phyloP scores from a whole-genome alignment of 225 moss, liverwort and hornwort species.

The Rhytidiadelphus loreus region DNA sequence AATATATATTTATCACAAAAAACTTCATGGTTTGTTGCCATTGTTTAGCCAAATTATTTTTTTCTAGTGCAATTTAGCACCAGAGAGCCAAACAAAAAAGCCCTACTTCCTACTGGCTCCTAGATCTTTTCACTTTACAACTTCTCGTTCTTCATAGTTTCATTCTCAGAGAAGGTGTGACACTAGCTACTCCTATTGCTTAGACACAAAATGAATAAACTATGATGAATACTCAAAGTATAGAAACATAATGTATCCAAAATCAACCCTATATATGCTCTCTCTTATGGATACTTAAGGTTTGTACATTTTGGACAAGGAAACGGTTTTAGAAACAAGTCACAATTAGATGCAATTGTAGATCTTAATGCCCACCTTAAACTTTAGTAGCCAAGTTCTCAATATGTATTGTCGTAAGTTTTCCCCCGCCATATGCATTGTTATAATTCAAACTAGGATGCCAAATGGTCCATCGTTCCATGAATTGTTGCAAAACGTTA shows the following conservation, averaged over 20 bases:
- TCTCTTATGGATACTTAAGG: background rate
- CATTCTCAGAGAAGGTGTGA: too few species aligned
- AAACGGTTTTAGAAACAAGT: background rate
- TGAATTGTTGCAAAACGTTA: background rate
- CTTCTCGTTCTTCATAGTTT: too few species aligned
- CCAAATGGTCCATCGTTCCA: background rate
- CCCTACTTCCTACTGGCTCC: too few species aligned
- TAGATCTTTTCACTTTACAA: too few species aligned
- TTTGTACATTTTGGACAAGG: background rate
- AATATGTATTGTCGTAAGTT: background rate
- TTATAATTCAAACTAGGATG: background rate
- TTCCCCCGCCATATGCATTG: background rate
- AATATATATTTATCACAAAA: too few species aligned
- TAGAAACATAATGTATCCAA: background rate
- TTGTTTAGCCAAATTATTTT: too few species aligned
- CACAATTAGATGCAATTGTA: background rate
- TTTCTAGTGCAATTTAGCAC: too few species aligned
- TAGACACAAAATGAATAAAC: background rate
- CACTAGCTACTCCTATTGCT: too few species aligned
- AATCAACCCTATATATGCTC: background rate
- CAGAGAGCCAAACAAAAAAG: too few species aligned
- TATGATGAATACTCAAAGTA: background rate
- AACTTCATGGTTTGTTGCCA: too few species aligned
- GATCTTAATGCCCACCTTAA: background rate
- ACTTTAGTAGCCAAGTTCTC: background rate